Evolutionary conservation across 768 basidiomycete genomes (phyloP).

Genomic region (Boletellus ananas): DNA sequence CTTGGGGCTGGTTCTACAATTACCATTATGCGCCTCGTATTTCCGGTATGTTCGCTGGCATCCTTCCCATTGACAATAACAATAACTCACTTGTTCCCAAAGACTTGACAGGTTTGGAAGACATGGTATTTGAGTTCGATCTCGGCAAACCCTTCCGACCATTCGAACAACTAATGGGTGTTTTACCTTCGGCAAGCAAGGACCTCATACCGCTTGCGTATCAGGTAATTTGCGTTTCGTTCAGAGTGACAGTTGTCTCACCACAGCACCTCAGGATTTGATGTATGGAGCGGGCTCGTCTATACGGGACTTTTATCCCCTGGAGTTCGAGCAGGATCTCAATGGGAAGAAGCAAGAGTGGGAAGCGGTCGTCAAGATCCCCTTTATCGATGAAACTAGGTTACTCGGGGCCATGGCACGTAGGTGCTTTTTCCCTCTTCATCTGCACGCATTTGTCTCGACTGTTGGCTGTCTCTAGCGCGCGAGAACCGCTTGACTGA

Average conservation of each 20-base stretch:
- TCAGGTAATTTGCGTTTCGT: slow-evolving; percentile 45
- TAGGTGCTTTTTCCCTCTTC: slow-evolving; percentile 24
- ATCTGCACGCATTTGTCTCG: background rate
- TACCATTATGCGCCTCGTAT: slow-evolving; percentile 98
- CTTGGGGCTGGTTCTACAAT: slow-evolving; percentile 99
- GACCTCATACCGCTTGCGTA: slow-evolving; percentile 87
- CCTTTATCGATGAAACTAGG: slow-evolving; percentile 85
- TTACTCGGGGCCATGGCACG: slow-evolving; percentile 80
- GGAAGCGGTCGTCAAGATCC: slow-evolving; percentile 99
- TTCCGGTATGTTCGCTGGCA: slow-evolving; percentile 56
- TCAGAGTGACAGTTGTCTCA: background rate
- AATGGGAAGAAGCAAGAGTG: slow-evolving; percentile 99
- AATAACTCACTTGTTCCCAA: slow-evolving; percentile 10
- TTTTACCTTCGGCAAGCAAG: slow-evolving; percentile 86
- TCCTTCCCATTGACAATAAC: background rate
- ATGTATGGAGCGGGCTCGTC: slow-evolving; percentile 84
- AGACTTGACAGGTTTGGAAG: slow-evolving; percentile 61
- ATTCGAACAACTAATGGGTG: slow-evolving; percentile 97
- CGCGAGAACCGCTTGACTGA: slow-evolving; percentile 72
- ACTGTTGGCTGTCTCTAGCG: slow-evolving; percentile 38
- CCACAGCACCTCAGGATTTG: slow-evolving; percentile 55
- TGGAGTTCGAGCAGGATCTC: slow-evolving; percentile 86
- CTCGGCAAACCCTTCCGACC: slow-evolving; percentile 89
- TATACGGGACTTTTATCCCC: slow-evolving; percentile 92
- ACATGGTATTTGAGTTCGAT: slow-evolving; percentile 83